These are phyloP conservation scores for Periconia digitata DNA, from an alignment of 2,329 filamentous ascomycete species.

Conservation along the genomic window DNA sequence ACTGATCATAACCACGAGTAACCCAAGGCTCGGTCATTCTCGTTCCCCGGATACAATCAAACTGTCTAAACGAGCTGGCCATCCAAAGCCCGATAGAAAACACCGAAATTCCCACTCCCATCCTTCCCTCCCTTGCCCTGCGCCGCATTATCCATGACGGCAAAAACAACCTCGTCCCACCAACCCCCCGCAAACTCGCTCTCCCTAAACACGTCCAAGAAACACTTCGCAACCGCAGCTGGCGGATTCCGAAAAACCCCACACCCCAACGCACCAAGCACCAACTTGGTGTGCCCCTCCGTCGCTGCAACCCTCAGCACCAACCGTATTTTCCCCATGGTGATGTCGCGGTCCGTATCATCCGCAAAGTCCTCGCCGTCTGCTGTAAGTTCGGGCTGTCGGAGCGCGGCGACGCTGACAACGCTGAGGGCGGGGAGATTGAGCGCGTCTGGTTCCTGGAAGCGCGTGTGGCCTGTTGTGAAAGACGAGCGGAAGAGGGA, in stretches of 20 bases:
- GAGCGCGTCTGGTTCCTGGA: conserved; percentile 36
- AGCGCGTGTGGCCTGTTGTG: conserved; percentile 50
- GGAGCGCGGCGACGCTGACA: conserved; percentile 62
- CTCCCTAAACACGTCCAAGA: conserved; percentile 62
- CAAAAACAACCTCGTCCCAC: conserved; percentile 68
- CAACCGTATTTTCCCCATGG: conserved; percentile 65
- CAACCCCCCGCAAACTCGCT: conserved; percentile 64
- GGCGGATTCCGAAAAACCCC: conserved; percentile 67
- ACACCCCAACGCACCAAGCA: conserved; percentile 70
- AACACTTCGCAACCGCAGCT: conserved; percentile 63
- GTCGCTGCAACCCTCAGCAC: conserved; percentile 61
- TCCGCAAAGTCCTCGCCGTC: conserved; percentile 19
- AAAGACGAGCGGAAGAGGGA: conserved; percentile 59
- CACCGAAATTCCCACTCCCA: conserved; percentile 53
- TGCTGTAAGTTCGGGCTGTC: conserved; percentile 40
- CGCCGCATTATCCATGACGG: conserved; percentile 52
- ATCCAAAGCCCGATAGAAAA: conserved; percentile 45
- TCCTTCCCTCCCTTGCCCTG: conserved; percentile 25
- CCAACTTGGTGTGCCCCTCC: conserved; percentile 59
- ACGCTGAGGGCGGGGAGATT: conserved; percentile 58
- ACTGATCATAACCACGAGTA: too few species aligned
- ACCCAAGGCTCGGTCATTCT: too few species aligned
- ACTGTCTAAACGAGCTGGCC: conserved; percentile 20
- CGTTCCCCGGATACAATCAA: too few species aligned
- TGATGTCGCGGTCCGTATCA: conserved; percentile 52